Evolutionary conservation across 2,329 filamentous ascomycete species (phyloP), one percentile per base, ranked within the genome.

Genomic region (Phyllosticta citrichinensis): DNA sequence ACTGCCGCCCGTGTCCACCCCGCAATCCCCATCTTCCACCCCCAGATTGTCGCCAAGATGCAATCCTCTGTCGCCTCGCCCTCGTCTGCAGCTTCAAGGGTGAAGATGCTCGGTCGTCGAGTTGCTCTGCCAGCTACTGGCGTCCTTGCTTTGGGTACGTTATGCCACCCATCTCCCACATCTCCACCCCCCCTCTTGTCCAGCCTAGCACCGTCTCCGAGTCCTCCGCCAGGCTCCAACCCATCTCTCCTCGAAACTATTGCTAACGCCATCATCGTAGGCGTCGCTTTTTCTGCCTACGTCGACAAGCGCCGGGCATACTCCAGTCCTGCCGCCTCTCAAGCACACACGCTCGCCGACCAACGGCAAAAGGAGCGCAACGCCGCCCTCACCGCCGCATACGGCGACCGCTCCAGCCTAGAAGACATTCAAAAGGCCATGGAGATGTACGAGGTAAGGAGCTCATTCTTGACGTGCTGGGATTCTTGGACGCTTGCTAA

Each of bases 1-100:
- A 62, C 60, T 52, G 56, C 60, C 24, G 60, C 60, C 24, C 60
- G 60, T n/a, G 60, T 62, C n/a, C 60, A 62, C 60, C 60, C 60
- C 19, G 56, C 60, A 35, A 12, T 62, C 27, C 55, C 59, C 12
- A 17, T 30, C 59, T 57, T 58, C 47, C 47, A 57, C 5, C 55
- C 60, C 51, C 60, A 62, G 55, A 55, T 27, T 22, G 4, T 57
- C 22, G 19, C 55, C 47, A 50, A 54, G 17, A 62, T 62, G 60
- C 56, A 57, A 17, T 55, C 60, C 9, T 24, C 55, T 11, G 6
- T 47, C 55, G 22, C 53, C 53, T 47, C 59, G 11, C 59, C 55
- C 17, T 54, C 58, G 5, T 8, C 47, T 1, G 54, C 50, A n/a
- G 57, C 57, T 11, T 25, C 19, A 47, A 17, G 40, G n/a, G 40